These are phyloP conservation scores for Colletotrichum costaricense DNA, from an alignment of 2,329 filamentous ascomycete species.

Conservation along the genomic window DNA sequence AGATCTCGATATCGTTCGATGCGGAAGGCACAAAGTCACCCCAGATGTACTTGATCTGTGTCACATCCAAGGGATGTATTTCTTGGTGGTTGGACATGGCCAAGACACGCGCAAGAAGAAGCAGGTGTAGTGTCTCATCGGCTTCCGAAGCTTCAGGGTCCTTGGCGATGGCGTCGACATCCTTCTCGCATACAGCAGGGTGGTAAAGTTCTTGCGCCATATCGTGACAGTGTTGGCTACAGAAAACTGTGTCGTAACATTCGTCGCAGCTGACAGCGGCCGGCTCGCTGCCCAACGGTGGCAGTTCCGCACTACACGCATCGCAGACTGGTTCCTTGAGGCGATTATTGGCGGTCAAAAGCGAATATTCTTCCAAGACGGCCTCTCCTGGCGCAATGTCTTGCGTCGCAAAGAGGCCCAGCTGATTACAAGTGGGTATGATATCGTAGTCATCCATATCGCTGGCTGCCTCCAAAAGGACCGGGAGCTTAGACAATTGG, in stretches of 20 bases:
- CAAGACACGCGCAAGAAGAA: slow-evolving; percentile 70
- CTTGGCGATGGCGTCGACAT: slow-evolving; percentile 73
- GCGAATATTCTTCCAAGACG: slow-evolving; percentile 84
- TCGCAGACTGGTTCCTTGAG: slow-evolving; percentile 90
- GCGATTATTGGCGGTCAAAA: slow-evolving; percentile 89
- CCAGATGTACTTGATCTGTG: slow-evolving; percentile 76
- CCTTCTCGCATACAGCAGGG: slow-evolving; percentile 73
- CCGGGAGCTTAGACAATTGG: slow-evolving; percentile 78
- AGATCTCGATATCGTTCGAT: slow-evolving; percentile 65
- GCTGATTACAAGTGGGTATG: slow-evolving; percentile 75
- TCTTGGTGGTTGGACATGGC: slow-evolving; percentile 73
- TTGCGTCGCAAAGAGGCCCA: slow-evolving; percentile 89
- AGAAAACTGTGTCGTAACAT: slow-evolving; percentile 76
- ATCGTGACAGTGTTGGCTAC: slow-evolving; percentile 68
- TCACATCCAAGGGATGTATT: slow-evolving; percentile 71
- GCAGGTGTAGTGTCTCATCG: slow-evolving; percentile 70
- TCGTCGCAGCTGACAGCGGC: slow-evolving; percentile 67
- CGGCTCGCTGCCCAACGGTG: slow-evolving; percentile 62
- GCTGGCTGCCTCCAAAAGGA: slow-evolving; percentile 70
- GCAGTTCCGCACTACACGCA: slow-evolving; percentile 83
- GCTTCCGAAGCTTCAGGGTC: slow-evolving; percentile 70
- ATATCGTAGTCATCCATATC: slow-evolving; percentile 60
- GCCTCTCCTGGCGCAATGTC: slow-evolving; percentile 82
- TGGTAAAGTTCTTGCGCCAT: slow-evolving; percentile 71
- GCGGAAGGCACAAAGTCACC: slow-evolving; percentile 70